Percentiles rank a stretch among this genome's conserved stretches.
Conservation (phyloP, 306 rosid species). For the Alnus rubra region DNA sequence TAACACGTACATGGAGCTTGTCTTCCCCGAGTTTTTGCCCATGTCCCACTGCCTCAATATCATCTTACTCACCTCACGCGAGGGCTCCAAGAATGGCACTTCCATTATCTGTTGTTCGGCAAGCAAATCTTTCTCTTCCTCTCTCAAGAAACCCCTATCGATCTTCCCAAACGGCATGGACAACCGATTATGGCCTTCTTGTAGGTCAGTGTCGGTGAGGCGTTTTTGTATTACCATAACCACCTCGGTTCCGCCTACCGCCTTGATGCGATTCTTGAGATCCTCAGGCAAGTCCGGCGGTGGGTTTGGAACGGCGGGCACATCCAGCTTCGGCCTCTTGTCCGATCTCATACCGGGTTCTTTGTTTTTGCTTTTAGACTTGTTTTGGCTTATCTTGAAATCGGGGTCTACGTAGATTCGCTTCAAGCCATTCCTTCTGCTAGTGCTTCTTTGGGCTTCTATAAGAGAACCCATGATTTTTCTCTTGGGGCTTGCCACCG, state of each 20-base stretch:
- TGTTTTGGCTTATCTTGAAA: too few relatives aligned
- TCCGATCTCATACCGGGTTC: not conserved
- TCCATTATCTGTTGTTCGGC: not conserved
- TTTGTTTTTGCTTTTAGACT: too few relatives aligned
- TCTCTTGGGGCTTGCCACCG: too few relatives aligned
- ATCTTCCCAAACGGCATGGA: not conserved
- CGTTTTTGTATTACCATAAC: not conserved
- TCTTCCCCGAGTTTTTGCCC: not conserved
- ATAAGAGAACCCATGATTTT: too few relatives aligned
- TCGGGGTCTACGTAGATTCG: too few relatives aligned
- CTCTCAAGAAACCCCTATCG: not conserved
- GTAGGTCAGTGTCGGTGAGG: not conserved
- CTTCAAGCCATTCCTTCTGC: too few relatives aligned
- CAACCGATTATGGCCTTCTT: not conserved
- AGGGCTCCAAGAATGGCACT: not conserved
- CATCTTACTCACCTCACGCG: too few relatives aligned
- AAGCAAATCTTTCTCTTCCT: not conserved
- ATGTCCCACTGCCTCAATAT: constrained; percentile 4
- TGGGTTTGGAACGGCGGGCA: not conserved
- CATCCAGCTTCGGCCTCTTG: not conserved
- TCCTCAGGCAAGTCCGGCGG: not conserved
- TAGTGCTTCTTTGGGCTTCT: too few relatives aligned
- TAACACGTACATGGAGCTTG: not conserved
- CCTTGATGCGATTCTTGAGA: not conserved
- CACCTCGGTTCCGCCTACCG: not conserved